Percentiles rank a stretch among this genome's conserved stretches.
These are phyloP conservation scores for Yarrowia sp. DNA, from an alignment of 805 yeast genomes.

Conservation along the genomic window DNA sequence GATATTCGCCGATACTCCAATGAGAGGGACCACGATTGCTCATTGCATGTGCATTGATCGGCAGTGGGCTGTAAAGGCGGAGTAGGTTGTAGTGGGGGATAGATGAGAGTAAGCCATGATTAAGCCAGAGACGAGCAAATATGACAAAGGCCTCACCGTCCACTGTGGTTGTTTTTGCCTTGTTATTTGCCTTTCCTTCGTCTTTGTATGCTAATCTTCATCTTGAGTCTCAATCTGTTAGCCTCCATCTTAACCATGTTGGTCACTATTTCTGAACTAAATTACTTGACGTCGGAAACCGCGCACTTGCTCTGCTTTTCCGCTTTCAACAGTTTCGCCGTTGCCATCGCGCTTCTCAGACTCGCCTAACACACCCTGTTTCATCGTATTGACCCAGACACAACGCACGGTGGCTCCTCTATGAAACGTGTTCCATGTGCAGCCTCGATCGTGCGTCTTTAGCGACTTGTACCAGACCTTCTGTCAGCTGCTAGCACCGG, in stretches of 20 bases:
- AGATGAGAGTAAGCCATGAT: too few species aligned
- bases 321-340: conserved; percentile 1
- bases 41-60: conserved; percentile 32
- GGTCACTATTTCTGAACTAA: background rate
- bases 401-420: background rate
- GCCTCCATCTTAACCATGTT: too few species aligned
- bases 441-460: background rate
- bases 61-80: conserved; percentile 2
- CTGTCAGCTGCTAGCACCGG: too few species aligned
- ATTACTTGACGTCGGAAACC: background rate
- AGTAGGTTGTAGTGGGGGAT: conserved; percentile 5
- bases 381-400: background rate
- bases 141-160: too few species aligned
- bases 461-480: too few species aligned
- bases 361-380: conserved; percentile 14
- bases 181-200: too few species aligned
- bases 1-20: conserved; percentile 15
- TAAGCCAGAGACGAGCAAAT: too few species aligned
- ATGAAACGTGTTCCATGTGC: background rate
- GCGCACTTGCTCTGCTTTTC: background rate
- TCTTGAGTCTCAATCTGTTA: too few species aligned
- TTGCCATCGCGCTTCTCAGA: background rate
- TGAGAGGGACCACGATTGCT: conserved; percentile 10
- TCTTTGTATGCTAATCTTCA: too few species aligned
- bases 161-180: too few species aligned